A percentile compares a stretch with the other conserved stretches of the same genome.
phyloP scores from a whole-genome alignment of 805 yeast species.

The Lachancea kluyveri region DNA sequence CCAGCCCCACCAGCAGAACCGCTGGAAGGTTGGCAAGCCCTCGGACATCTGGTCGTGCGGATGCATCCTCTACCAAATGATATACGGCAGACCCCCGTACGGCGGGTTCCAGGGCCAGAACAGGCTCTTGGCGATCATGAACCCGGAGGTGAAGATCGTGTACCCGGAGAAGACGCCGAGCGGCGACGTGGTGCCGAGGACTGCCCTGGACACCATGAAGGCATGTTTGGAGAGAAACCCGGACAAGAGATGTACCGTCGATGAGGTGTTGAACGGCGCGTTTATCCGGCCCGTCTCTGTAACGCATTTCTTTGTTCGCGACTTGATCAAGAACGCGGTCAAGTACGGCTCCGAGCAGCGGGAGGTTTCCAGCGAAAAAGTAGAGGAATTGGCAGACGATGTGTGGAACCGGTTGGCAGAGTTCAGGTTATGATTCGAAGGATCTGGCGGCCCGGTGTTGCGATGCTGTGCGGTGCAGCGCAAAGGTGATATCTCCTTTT shows the following conservation, averaged over 20 bases:
- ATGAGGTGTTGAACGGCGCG: constrained; percentile 51
- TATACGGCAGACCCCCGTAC: constrained; percentile 90
- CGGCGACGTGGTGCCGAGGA: constrained; percentile 55
- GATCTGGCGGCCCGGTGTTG: no score
- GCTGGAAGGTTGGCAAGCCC: constrained; percentile 83
- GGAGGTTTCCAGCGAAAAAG: constrained; percentile 36
- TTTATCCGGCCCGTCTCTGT: constrained; percentile 75
- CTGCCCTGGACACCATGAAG: constrained; percentile 64
- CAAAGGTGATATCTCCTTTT: no score
- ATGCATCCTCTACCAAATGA: constrained; percentile 91
- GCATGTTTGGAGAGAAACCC: constrained; percentile 73
- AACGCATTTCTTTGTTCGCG: constrained; percentile 57
- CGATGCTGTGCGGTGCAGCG: no score
- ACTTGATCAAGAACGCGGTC: constrained; percentile 71
- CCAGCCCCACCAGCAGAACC: constrained; percentile 20
- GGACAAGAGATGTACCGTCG: constrained; percentile 53
- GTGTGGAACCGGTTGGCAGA: constrained; percentile 46
- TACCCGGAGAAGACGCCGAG: constrained; percentile 62
- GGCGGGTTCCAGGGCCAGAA: constrained; percentile 71
- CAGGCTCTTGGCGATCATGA: constrained; percentile 76
- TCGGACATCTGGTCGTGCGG: constrained; percentile 99
- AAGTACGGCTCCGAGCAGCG: constrained; percentile 55
- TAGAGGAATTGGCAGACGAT: constrained; percentile 45
- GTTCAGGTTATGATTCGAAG: constrained; percentile 17
- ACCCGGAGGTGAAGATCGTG: constrained; percentile 65